Evolutionary conservation across 2,329 filamentous ascomycete species (phyloP).

Genomic region (Pezicula radicicola): DNA sequence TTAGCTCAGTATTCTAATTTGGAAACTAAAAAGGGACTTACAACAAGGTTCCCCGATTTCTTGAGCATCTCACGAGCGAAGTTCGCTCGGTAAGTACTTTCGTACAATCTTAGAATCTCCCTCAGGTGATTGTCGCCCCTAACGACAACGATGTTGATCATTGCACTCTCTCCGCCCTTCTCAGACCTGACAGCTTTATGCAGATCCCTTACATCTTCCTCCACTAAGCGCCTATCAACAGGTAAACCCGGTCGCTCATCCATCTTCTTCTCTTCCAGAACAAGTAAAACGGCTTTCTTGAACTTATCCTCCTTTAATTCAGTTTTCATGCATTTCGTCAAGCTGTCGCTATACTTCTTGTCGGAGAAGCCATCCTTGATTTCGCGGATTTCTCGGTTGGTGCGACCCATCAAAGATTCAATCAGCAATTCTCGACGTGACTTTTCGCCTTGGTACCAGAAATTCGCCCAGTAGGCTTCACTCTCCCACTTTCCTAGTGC

Average conservation of each 20-base stretch:
- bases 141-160: constrained; percentile 80
- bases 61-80: constrained; percentile 84
- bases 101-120: constrained; percentile 76
- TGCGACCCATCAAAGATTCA: constrained; percentile 85
- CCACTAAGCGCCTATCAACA: constrained; percentile 46
- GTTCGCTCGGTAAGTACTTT: constrained; percentile 69
- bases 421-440: constrained; percentile 86
- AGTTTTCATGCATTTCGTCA: constrained; percentile 82
- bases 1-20: not conserved
- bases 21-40: constrained; percentile 46
- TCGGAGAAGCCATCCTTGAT: constrained; percentile 91
- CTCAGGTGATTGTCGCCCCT: constrained; percentile 79
- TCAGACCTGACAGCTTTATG: constrained; percentile 66
- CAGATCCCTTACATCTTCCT: constrained; percentile 71
- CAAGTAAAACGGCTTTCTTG: constrained; percentile 79
- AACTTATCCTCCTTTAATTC: constrained; percentile 97
- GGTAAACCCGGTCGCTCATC: constrained; percentile 52
- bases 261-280: constrained; percentile 79
- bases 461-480: constrained; percentile 97
- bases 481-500: constrained; percentile 88
- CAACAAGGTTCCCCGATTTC: constrained; percentile 89
- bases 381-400: constrained; percentile 78
- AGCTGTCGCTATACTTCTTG: constrained; percentile 82
- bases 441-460: constrained; percentile 90
- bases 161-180: constrained; percentile 81